Evolutionary conservation across 768 basidiomycete species (phyloP), one percentile per base, ranked within the genome.

Genomic region (Lactarius hengduanensis): DNA sequence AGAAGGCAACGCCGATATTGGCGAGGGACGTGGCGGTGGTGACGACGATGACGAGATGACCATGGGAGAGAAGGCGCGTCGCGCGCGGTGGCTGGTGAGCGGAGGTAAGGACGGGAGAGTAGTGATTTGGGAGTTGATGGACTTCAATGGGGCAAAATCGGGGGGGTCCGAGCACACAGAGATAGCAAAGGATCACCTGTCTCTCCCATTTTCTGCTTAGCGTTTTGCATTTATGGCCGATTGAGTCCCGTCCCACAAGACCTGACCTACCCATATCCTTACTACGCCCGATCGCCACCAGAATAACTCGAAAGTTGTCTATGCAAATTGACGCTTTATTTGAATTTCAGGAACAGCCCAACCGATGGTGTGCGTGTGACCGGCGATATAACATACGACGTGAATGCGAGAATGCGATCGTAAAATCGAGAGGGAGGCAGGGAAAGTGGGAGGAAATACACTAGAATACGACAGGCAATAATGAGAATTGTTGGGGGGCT

Each of bases 21-120:
- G 4, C 28, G n/a, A 34, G 8, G 30, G 41, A 36, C 13, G 9
- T 38, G 57, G 22, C 18, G 38, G 36, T 13, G 26, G 4, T 5
- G 38, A 58, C 1, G 63, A 56, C 2, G 69, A 62, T 18, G 66
- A 70, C 1, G 66, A 61, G 20, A 63, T 66, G 70, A 66, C 13
- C 10, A 8, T 9, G n/a, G 65, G 64, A 38, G 68, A 71, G 55
- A 71, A 66, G 60, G 59, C 50, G 0, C n/a, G 59, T 34, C 70
- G 68, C 5, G 36, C 59, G 34, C 53, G 68, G 45, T 71, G 70
- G 70, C 60, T 71, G 0, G 69, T 71, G 28, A 71, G 70, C 62
- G 68, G 65, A 1, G 68, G 65, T 10, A 71, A 70, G 45, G 70
- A 71, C 11, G 69, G 70, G 3, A 55, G 68, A 0, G 70, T 71